Percentiles rank a stretch among this genome's conserved stretches.
Evolutionary conservation across 345 rosid species (phyloP).

Genomic region (Sonneratia alba): DNA sequence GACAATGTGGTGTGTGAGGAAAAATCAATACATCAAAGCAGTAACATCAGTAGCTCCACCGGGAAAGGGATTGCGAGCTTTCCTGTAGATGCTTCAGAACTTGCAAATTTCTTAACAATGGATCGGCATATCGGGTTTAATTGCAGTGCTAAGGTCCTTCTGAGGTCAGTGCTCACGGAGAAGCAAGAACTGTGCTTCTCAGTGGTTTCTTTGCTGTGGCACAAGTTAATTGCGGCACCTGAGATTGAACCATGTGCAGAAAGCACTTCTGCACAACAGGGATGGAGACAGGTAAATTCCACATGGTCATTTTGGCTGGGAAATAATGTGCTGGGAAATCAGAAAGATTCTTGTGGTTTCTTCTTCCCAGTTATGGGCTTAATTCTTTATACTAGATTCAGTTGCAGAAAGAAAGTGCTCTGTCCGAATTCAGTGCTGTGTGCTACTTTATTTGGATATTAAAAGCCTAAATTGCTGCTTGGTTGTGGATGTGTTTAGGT

Average conservation of each 20-base stretch:
- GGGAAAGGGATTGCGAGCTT: conserved; percentile 54
- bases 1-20: conserved; percentile 41
- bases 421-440: not conserved
- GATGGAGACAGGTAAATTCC: conserved; percentile 91
- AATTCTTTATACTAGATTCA: not conserved
- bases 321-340: not conserved
- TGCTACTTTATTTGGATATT: not conserved
- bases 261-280: conserved; percentile 99
- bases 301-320: not conserved
- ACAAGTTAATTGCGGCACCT: conserved; percentile 79
- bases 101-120: conserved; percentile 86
- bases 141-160: conserved; percentile 70
- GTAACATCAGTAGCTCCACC: conserved; percentile 38
- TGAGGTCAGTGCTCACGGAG: conserved; percentile 75
- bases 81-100: conserved; percentile 83
- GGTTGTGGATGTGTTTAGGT: conserved; percentile 37
- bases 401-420: not conserved
- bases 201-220: conserved; percentile 91
- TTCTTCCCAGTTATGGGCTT: too few species aligned
- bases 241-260: conserved; percentile 81
- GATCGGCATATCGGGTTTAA: conserved; percentile 84
- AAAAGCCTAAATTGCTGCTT: conserved; percentile 8
- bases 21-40: conserved; percentile 25
- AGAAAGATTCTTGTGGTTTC: not conserved
- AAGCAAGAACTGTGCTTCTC: conserved; percentile 93